A percentile compares a stretch with the other conserved stretches of the same genome.
These are phyloP conservation scores for Simmondsia chinensis DNA, from an alignment of 148 eudicot species.

Conservation along the genomic window DNA sequence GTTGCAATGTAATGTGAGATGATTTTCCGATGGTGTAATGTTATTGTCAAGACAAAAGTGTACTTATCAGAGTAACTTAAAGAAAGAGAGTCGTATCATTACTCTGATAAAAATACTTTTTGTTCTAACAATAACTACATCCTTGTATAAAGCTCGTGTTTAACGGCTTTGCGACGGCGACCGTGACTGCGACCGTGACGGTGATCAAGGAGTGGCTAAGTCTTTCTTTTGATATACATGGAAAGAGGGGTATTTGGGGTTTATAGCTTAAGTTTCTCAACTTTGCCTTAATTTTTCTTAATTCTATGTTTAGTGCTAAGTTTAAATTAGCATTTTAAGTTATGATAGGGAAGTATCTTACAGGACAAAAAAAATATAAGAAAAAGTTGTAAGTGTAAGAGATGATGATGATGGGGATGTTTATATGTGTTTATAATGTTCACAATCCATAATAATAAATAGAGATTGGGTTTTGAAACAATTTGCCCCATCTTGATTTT, in stretches of 20 bases:
- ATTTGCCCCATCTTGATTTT: not conserved
- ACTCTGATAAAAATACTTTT: too few species aligned
- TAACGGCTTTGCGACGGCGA: too few species aligned
- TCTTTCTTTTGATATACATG: slow-evolving; percentile 2
- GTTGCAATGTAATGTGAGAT: slow-evolving; percentile 81
- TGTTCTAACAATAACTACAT: too few species aligned
- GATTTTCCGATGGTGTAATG: slow-evolving; percentile 2
- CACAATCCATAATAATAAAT: slow-evolving; percentile 5
- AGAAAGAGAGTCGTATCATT: too few species aligned
- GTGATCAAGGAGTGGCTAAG: too few species aligned
- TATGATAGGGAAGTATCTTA: slow-evolving; percentile 14
- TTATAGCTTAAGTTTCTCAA: slow-evolving; percentile 9
- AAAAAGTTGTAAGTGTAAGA: slow-evolving; percentile 5
- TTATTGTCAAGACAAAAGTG: too few species aligned
- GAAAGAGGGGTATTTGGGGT: slow-evolving; percentile 2
- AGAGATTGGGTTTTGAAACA: slow-evolving; percentile 4
- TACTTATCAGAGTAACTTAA: too few species aligned
- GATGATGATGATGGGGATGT: slow-evolving; percentile 20
- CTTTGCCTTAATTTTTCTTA: slow-evolving; percentile 3
- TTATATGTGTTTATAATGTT: slow-evolving; percentile 22
- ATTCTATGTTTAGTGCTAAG: slow-evolving; percentile 8
- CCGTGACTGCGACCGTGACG: too few species aligned
- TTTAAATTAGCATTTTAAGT: slow-evolving; percentile 9
- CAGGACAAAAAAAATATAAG: slow-evolving; percentile 9
- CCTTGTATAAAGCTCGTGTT: too few species aligned